These are phyloP conservation scores for Ceratocystis papillata DNA, from an alignment of 2,329 filamentous ascomycete genomes.

Conservation along the genomic window DNA sequence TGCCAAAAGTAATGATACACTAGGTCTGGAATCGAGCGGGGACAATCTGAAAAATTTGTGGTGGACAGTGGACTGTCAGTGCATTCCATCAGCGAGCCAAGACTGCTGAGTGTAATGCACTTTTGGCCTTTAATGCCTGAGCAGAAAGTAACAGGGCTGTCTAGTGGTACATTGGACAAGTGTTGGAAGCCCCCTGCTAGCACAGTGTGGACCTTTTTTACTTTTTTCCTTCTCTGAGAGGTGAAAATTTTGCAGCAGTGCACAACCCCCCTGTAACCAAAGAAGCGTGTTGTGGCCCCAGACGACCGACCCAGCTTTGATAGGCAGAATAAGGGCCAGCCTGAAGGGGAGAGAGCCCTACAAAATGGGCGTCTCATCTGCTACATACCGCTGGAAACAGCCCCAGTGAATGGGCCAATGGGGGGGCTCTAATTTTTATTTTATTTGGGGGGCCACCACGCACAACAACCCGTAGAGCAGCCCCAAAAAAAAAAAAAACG, in stretches of 20 bases:
- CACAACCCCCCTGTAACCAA: slow-evolving; percentile 15
- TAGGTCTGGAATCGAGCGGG: neutral
- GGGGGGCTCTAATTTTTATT: neutral
- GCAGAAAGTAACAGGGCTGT: neutral
- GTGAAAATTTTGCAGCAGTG: slow-evolving; percentile 18
- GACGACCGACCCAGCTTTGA: neutral
- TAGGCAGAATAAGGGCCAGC: neutral
- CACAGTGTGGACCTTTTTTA: slow-evolving; percentile 15
- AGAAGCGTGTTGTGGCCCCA: neutral
- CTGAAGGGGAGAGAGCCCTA: neutral
- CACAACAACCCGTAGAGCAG: neutral
- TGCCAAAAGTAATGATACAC: slow-evolving; percentile 20
- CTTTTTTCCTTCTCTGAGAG: neutral
- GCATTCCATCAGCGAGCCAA: neutral
- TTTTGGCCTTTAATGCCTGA: slow-evolving; percentile 13
- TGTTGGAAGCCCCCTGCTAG: neutral
- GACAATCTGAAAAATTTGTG: too few species aligned
- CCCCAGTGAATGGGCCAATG: neutral
- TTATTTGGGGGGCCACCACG: neutral
- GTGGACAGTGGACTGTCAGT: neutral
- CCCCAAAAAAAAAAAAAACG: too few species aligned
- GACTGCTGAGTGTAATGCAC: neutral
- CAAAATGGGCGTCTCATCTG: slow-evolving; percentile 1
- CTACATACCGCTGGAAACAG: neutral
- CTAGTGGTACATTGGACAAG: slow-evolving; percentile 2